Evolutionary conservation across 2,329 filamentous ascomycete genomes (phyloP).

Genomic region (Exophiala mesophila): DNA sequence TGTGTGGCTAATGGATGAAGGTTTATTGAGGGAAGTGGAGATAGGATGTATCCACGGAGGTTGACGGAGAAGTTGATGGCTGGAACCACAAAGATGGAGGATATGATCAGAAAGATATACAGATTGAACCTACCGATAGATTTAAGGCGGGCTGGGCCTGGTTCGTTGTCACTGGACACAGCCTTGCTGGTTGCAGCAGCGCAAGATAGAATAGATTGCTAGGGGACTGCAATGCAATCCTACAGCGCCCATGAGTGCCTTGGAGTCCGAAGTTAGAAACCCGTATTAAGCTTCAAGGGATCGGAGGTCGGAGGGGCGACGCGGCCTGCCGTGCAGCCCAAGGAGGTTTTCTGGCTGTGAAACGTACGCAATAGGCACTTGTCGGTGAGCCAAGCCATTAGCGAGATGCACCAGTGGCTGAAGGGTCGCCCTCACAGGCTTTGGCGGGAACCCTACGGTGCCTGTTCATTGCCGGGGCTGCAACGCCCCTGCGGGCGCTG

Average conservation of each 20-base stretch:
- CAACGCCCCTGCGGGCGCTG: too few relatives aligned
- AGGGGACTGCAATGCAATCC: not conserved
- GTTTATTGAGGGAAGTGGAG: not conserved
- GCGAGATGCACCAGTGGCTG: too few relatives aligned
- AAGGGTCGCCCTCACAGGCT: too few relatives aligned
- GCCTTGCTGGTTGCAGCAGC: slow-evolving; percentile 16
- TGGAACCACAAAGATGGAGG: slow-evolving; percentile 5
- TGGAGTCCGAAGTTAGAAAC: slow-evolving; percentile 18
- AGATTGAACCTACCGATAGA: slow-evolving; percentile 5
- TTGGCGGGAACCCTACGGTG: too few relatives aligned
- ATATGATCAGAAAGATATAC: slow-evolving; percentile 13
- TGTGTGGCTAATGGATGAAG: not conserved
- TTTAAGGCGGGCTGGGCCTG: not conserved
- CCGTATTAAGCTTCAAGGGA: slow-evolving; percentile 2
- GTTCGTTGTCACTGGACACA: slow-evolving; percentile 14
- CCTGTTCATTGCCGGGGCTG: too few relatives aligned
- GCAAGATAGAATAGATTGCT: not conserved
- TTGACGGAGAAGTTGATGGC: slow-evolving; percentile 7
- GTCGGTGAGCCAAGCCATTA: too few relatives aligned
- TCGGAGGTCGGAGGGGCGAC: slow-evolving; percentile 18
- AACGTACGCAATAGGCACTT: too few relatives aligned
- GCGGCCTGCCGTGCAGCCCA: too few relatives aligned
- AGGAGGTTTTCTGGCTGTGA: too few relatives aligned
- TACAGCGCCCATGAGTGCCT: slow-evolving; percentile 5
- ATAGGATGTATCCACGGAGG: too few relatives aligned